phyloP scores from a whole-genome alignment of 768 basidiomycete species.

The Boletus rufocinnamomeus region DNA sequence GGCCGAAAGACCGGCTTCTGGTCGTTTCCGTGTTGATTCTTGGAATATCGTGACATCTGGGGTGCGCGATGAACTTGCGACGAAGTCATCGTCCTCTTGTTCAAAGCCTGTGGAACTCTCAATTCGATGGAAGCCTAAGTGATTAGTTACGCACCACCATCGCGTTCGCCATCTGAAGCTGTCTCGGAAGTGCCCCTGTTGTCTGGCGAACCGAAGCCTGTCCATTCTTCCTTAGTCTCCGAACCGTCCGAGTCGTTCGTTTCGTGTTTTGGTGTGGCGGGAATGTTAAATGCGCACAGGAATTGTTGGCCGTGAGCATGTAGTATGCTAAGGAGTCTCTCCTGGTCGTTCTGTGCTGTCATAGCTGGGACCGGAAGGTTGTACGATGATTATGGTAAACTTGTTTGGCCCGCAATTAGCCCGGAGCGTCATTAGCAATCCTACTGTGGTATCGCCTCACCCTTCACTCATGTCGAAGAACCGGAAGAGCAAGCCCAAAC shows the following conservation, averaged over 20 bases:
- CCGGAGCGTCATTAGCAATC: not conserved
- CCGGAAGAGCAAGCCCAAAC: conserved; percentile 22
- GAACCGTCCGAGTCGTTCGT: conserved; percentile 11
- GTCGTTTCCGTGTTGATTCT: conserved; percentile 34
- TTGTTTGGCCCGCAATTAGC: conserved; percentile 18
- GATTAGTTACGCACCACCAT: conserved; percentile 18
- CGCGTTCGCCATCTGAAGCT: conserved; percentile 22
- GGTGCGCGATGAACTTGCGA: conserved; percentile 34
- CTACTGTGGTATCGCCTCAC: not conserved
- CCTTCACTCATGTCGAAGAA: conserved; percentile 31
- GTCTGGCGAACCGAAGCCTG: conserved; percentile 33
- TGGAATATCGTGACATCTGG: conserved; percentile 62
- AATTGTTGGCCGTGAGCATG: conserved; percentile 51
- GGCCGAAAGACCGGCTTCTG: conserved; percentile 20
- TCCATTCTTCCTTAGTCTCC: conserved; percentile 44
- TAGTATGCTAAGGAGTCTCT: conserved; percentile 41
- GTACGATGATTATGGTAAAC: not conserved
- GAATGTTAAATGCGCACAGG: conserved; percentile 41
- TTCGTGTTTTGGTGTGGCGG: conserved; percentile 23
- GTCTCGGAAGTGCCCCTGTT: not conserved
- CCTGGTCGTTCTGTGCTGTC: conserved; percentile 26
- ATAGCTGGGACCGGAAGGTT: not conserved
- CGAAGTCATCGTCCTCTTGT: conserved; percentile 49
- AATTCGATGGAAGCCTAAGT: not conserved
- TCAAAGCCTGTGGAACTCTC: conserved; percentile 36